Percentiles rank a stretch among this genome's conserved stretches.
phyloP scores from a whole-genome alignment of 371 early-diverging fungal species.

The Paraphysoderma sedebokerense region DNA sequence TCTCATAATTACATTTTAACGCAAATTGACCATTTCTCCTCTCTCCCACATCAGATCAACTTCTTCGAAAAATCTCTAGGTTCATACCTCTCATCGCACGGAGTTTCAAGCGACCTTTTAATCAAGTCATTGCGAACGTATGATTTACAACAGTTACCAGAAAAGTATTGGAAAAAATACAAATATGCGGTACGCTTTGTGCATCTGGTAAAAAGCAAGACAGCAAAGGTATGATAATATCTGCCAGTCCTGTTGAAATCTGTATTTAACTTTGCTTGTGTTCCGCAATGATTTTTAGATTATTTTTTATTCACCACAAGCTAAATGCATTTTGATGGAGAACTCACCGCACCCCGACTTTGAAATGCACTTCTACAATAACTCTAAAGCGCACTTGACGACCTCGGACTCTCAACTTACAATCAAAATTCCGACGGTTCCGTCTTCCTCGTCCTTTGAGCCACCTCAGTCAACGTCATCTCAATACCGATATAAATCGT shows the following conservation, averaged over 20 bases:
- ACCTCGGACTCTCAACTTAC: background rate
- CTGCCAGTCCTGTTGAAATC: background rate
- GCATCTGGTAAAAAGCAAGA: slow-evolving; percentile 23
- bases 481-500: too few relatives aligned
- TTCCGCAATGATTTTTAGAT: slow-evolving; percentile 9
- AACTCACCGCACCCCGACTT: slow-evolving; percentile 31
- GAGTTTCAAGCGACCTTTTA: too few relatives aligned
- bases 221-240: slow-evolving; percentile 21
- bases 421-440: slow-evolving; percentile 1
- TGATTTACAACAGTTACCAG: slow-evolving; percentile 4
- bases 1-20: background rate
- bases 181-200: slow-evolving; percentile 26
- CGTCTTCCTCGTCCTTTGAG: background rate
- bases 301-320: slow-evolving; percentile 35
- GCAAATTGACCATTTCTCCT: background rate
- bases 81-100: background rate
- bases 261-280: background rate
- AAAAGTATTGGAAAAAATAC: slow-evolving; percentile 13
- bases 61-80: background rate
- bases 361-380: slow-evolving; percentile 28
- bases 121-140: too few relatives aligned
- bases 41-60: background rate
- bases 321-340: slow-evolving; percentile 38
- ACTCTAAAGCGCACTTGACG: slow-evolving; percentile 10
- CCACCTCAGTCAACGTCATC: too few relatives aligned